Evolutionary conservation across 1,284 basidiomycete species (phyloP), one percentile per base, ranked within the genome.

Genomic region (Agaricales sp.): DNA sequence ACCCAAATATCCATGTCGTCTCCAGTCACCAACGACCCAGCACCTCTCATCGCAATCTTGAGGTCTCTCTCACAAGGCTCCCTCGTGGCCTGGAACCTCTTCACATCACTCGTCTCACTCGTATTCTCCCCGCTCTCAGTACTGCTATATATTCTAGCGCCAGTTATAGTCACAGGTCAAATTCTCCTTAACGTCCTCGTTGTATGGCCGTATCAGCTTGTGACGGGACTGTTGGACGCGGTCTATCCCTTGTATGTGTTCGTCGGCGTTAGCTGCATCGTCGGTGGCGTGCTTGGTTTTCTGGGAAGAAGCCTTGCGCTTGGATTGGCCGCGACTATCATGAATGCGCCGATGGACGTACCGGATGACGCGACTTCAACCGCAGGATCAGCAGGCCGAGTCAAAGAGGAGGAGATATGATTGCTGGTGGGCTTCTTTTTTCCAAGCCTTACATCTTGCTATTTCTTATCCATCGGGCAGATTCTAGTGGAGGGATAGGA

Each of bases 191-290:
- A 74, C 19, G 45, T 71, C 19, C 63, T 73, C 49, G 49, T 82
- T 3, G 58, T 68, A 53, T 62, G 67, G 16, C 82, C 82, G 0
- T 74, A 72, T 54, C 54, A 58, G 18, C 57, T 70, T 23, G 48
- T 66, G n/a, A 47, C 61, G 4, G 68, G 63, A 50, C 41, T 75
- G 22, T 57, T 71, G 14, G 68, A 75, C 18, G 68, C 69, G 16
- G 30, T 82, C 2, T 80, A 79, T 51, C 82, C 82, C 0, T 46
- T 82, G 26, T 85, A 84, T 53, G 70, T 79, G 19, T 75, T 84
- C 53, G 67, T 73, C 25, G 78, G 77, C 3, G 70, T 75, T 0
- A 75, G 80, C 1, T 76, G 73, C 54, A 71, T 84, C 44, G 67
- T 67, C 20, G 80, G 81, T 0, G 65, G 60, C 1, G 23, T 71